These are phyloP conservation scores for Gomphus sp. DNA, from an alignment of 1,284 basidiomycete genomes.

Conservation along the genomic window DNA sequence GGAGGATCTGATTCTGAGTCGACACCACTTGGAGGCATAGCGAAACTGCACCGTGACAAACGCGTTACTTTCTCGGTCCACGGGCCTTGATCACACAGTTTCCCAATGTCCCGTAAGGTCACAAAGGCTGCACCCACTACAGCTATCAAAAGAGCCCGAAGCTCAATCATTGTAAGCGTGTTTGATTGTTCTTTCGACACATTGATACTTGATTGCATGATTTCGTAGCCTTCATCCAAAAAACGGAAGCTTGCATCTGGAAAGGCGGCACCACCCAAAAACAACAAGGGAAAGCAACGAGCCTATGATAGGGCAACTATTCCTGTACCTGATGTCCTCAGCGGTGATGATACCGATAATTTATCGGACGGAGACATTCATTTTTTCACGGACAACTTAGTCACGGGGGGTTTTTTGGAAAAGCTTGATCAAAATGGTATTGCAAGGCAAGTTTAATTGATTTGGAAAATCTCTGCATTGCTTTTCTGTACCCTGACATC, in stretches of 20 bases:
- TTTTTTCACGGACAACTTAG: slow-evolving; percentile 50
- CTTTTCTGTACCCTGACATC: not conserved
- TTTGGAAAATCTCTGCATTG: not conserved
- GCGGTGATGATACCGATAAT: slow-evolving; percentile 35
- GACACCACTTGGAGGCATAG: slow-evolving; percentile 1
- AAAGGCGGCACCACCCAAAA: slow-evolving; percentile 18
- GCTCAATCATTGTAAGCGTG: not conserved
- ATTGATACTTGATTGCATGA: not conserved
- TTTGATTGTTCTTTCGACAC: not conserved
- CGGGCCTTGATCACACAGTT: not conserved
- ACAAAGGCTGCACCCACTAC: not conserved
- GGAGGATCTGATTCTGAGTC: slow-evolving; percentile 3
- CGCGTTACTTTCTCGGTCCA: not conserved
- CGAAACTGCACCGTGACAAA: not conserved
- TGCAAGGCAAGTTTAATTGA: slow-evolving; percentile 37
- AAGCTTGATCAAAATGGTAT: slow-evolving; percentile 62
- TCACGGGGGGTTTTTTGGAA: slow-evolving; percentile 45
- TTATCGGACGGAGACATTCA: slow-evolving; percentile 58
- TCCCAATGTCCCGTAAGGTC: not conserved
- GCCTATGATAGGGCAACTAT: slow-evolving; percentile 51
- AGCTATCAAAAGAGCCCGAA: not conserved
- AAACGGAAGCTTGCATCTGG: slow-evolving; percentile 25
- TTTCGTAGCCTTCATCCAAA: slow-evolving; percentile 25
- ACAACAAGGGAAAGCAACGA: slow-evolving; percentile 45
- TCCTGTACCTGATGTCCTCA: slow-evolving; percentile 40